Conservation (phyloP, 2,329 filamentous ascomycete genomes). For the Keithomyces neogunnii region DNA sequence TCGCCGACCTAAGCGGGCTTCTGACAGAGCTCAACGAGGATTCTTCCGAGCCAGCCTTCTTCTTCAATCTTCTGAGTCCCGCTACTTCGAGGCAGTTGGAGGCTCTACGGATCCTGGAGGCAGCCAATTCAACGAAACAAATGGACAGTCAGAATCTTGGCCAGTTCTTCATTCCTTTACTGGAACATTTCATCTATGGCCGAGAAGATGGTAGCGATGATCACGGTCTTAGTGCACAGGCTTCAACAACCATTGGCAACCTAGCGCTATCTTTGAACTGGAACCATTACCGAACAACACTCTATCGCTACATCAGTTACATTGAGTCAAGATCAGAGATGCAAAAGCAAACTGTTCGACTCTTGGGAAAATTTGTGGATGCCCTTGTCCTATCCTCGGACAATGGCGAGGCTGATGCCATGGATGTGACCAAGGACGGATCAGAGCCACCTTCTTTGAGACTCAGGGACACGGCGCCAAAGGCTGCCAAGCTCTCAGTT, state of each 20-base stretch:
- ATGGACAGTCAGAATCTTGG: constrained; percentile 72
- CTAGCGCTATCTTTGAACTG: constrained; percentile 75
- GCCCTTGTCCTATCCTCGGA: constrained; percentile 54
- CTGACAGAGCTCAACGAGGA: constrained; percentile 58
- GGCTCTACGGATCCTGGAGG: constrained; percentile 68
- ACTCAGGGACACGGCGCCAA: constrained; percentile 59
- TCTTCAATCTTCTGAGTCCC: constrained; percentile 85
- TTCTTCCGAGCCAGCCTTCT: constrained; percentile 61
- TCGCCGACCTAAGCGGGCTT: constrained; percentile 67
- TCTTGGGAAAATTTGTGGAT: constrained; percentile 76
- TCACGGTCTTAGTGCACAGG: constrained; percentile 78
- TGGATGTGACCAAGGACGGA: constrained; percentile 31
- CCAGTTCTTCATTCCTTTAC: constrained; percentile 79
- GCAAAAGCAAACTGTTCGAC: constrained; percentile 76
- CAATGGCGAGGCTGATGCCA: constrained; percentile 26
- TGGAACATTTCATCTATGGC: constrained; percentile 92
- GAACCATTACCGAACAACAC: constrained; percentile 78
- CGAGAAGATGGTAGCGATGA: constrained; percentile 65
- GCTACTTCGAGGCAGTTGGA: constrained; percentile 79
- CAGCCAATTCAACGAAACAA: constrained; percentile 53
- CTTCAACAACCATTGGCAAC: constrained; percentile 69
- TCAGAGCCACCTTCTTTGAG: constrained; percentile 20
- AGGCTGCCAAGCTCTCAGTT: constrained; percentile 54
- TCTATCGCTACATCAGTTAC: constrained; percentile 77
- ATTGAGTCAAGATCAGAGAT: constrained; percentile 71